Evolutionary conservation across 2,329 filamentous ascomycete genomes (phyloP).

Genomic region (Claviceps fusiformis): DNA sequence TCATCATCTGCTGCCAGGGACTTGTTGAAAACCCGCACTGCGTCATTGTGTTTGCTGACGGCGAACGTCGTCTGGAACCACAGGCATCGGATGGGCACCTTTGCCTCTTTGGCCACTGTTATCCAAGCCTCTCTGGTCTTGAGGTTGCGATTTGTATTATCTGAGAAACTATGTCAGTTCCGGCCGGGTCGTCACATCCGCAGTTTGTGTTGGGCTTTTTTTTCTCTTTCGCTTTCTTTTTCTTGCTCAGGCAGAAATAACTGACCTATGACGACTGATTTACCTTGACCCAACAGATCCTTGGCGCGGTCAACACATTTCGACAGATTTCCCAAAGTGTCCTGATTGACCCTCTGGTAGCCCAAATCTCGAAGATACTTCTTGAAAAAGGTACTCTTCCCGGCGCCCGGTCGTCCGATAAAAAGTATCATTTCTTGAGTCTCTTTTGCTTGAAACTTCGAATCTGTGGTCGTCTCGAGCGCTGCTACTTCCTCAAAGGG

Average conservation of each 20-base stretch:
- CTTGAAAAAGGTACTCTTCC: slow-evolving; percentile 88
- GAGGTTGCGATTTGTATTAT: slow-evolving; percentile 87
- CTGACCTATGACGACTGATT: slow-evolving; percentile 66
- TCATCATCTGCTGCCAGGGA: slow-evolving; percentile 65
- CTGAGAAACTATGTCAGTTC: slow-evolving; percentile 28
- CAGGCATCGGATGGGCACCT: slow-evolving; percentile 70
- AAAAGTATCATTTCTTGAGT: slow-evolving; percentile 67
- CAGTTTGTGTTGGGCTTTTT: slow-evolving; percentile 7
- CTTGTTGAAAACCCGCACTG: slow-evolving; percentile 57
- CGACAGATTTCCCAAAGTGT: slow-evolving; percentile 61
- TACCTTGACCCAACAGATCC: slow-evolving; percentile 48
- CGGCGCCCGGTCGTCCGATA: slow-evolving; percentile 77
- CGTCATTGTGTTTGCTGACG: slow-evolving; percentile 76
- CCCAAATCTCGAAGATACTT: slow-evolving; percentile 61
- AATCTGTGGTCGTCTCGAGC: slow-evolving; percentile 16
- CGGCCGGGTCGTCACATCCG: background rate
- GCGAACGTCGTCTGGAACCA: slow-evolving; percentile 63
- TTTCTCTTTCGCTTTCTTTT: background rate
- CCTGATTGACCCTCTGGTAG: slow-evolving; percentile 83
- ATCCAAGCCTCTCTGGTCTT: slow-evolving; percentile 71
- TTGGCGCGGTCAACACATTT: slow-evolving; percentile 61
- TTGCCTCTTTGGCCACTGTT: slow-evolving; percentile 53
- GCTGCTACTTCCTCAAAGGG: slow-evolving; percentile 21
- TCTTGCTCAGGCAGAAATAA: slow-evolving; percentile 7
- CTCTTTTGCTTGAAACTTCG: slow-evolving; percentile 47